Evolutionary conservation across 225 moss, liverwort and hornwort species (phyloP), one percentile per base, ranked within the genome.

Genomic region (Polytrichum formosum): DNA sequence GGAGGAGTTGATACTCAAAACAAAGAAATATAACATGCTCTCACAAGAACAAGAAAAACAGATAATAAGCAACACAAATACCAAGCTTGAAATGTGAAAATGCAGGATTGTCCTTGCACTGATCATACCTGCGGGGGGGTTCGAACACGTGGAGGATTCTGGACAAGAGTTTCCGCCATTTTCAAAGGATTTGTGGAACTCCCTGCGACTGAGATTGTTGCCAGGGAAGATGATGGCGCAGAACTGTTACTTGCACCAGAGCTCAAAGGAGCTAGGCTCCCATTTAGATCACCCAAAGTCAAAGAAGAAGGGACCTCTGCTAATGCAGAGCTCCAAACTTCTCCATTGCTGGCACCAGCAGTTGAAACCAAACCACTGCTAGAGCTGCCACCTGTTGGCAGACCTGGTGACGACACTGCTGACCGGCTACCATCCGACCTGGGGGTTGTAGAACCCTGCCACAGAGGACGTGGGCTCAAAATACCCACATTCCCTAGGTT

Each of bases 261-360:
- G 23, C 71, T 73, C 59, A 86, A 76, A 53, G 80, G 78, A 73
- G 82, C 66, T 53, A 80, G 68, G 2, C 69, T 76, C 67, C 87
- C 89, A 78, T 88, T 90, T 1, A 66, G 84, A 63, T 26, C 26
- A 5, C 53, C 54, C 55, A 37, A 69, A 73, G 75, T 76, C 28
- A 90, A 65, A 77, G 77, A 73, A 29, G 87, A 77, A 1, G 98
- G 94, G 62, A 88, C 92, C 79, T 94, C 98, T 5, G 98, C 98
- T 67, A 99, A 79, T 17, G 90, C 91, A 55, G 98, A 99, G 70
- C 92, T 99, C 98, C 98, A 94, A 56, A 88, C 90, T 79, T 94
- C 97, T 26, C 91, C 94, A 68, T 84, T 84, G 71, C 92, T 88
- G 20, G 87, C 87, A 71, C 84, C 91, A 3, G 83, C 63, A 16